Conservation (phyloP, 1,284 basidiomycete genomes). For the Coniferiporia sulphurascens region DNA sequence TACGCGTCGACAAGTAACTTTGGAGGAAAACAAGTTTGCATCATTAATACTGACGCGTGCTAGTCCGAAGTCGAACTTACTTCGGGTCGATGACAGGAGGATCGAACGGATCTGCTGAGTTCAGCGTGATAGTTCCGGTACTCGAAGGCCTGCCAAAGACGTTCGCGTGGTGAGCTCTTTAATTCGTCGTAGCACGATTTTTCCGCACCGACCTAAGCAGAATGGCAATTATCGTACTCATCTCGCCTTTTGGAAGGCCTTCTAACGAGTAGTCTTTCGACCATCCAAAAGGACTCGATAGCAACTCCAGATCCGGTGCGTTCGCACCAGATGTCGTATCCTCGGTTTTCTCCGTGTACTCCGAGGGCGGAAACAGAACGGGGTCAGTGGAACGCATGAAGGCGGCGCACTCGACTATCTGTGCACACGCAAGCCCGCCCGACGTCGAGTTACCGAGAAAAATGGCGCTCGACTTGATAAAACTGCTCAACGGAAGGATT, state of each 20-base stretch:
- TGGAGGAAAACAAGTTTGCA: background rate
- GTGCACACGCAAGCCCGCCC: too few species aligned
- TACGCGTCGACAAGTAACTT: slow-evolving; percentile 14
- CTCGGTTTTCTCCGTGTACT: slow-evolving; percentile 16
- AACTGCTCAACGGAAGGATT: too few species aligned
- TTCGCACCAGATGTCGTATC: slow-evolving; percentile 25
- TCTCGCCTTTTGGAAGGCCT: slow-evolving; percentile 16
- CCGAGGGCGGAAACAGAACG: slow-evolving; percentile 23
- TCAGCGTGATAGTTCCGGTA: slow-evolving; percentile 19
- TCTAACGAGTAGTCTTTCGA: background rate
- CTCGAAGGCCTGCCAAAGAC: slow-evolving; percentile 17
- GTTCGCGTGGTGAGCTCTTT: background rate
- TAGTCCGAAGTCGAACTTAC: slow-evolving; percentile 18
- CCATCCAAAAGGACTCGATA: slow-evolving; percentile 22
- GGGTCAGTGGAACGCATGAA: slow-evolving; percentile 30
- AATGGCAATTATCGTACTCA: slow-evolving; percentile 17
- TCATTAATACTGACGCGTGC: background rate
- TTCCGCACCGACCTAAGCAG: background rate
- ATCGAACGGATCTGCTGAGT: slow-evolving; percentile 25
- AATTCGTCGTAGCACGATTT: too few species aligned
- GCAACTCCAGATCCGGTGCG: slow-evolving; percentile 30
- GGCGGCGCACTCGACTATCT: slow-evolving; percentile 28
- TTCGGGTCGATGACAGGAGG: slow-evolving; percentile 26
- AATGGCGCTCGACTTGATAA: slow-evolving; percentile 14
- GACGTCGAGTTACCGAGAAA: too few species aligned